These are phyloP conservation scores for Backusella tarrabulga DNA, from an alignment of 192 early-diverging fungal species.

Conservation along the genomic window DNA sequence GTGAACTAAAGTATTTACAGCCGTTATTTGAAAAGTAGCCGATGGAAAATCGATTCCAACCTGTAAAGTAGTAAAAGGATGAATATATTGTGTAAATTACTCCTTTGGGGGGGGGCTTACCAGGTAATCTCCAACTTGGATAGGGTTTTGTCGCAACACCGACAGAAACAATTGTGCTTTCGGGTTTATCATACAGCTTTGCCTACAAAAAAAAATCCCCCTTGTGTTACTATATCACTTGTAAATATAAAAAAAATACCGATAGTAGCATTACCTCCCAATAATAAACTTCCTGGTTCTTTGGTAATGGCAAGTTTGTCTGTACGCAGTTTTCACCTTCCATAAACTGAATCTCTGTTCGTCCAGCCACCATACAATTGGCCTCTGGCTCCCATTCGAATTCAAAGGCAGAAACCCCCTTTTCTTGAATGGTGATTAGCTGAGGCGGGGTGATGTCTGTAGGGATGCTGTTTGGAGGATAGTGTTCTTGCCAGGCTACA, in stretches of 20 bases:
- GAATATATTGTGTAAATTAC: background rate
- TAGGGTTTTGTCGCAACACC: constrained; percentile 52
- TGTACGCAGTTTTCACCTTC: constrained; percentile 72
- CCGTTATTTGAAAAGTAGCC: constrained; percentile 46
- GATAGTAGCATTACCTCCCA: constrained; percentile 50
- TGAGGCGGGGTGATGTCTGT: constrained; percentile 77
- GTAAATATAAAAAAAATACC: background rate
- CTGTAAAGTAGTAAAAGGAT: constrained; percentile 6
- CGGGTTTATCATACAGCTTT: constrained; percentile 39
- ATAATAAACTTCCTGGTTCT: constrained; percentile 78
- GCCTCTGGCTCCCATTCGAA: constrained; percentile 67
- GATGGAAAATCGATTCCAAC: constrained; percentile 49
- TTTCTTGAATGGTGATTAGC: constrained; percentile 74
- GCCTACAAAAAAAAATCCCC: constrained; percentile 10
- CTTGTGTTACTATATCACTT: background rate
- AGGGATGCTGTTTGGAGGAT: constrained; percentile 72
- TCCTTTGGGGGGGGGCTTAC: constrained; percentile 3
- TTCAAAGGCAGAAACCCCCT: constrained; percentile 82
- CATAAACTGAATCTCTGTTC: constrained; percentile 76
- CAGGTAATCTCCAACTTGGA: constrained; percentile 47
- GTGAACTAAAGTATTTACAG: constrained; percentile 38
- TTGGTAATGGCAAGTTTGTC: constrained; percentile 79
- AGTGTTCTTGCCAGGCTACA: constrained; percentile 65
- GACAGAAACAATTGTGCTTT: constrained; percentile 42
- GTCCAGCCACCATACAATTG: constrained; percentile 62